Conservation (phyloP, 176 grass and related monocot genomes). For the Phoenix dactylifera region DNA sequence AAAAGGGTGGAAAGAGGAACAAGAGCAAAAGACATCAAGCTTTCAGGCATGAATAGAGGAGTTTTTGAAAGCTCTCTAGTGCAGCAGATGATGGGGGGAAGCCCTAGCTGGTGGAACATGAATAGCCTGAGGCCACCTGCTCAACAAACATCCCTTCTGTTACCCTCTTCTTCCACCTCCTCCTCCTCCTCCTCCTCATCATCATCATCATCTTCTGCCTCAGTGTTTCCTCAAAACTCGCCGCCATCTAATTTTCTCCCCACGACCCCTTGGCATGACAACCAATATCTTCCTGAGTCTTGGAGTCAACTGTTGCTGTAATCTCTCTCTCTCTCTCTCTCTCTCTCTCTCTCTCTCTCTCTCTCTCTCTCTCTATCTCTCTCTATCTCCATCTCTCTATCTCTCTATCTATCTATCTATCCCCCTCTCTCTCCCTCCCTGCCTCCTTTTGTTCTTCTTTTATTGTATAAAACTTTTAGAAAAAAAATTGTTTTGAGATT, state of each 20-base stretch:
- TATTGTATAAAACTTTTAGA: too few relatives aligned
- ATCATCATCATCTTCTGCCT: not conserved
- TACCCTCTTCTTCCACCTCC: not conserved
- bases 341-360: not conserved
- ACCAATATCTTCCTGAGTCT: conserved; percentile 46
- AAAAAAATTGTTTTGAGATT: too few relatives aligned
- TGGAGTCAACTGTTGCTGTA: conserved; percentile 82
- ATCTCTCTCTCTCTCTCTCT: conserved; percentile 6
- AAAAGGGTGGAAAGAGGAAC: not conserved
- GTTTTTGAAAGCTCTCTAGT: conserved; percentile 1
- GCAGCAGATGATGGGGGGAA: conserved; percentile 20
- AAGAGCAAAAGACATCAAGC: not conserved
- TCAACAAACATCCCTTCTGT: not conserved
- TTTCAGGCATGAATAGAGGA: conserved; percentile 17
- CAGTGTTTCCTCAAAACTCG: conserved; percentile 23
- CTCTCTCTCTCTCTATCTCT: not conserved
- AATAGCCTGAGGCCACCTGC: not conserved
- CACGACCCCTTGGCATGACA: conserved; percentile 22
- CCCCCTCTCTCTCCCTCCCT: not conserved
- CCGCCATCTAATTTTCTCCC: conserved; percentile 10
- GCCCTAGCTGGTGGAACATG: conserved; percentile 10
- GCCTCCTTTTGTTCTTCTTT: too few relatives aligned
- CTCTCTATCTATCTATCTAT: too few relatives aligned
- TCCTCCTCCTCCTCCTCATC: conserved; percentile 3
- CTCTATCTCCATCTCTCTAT: not conserved